phyloP scores from a whole-genome alignment of 108 stramenopile genomes.

The Aurantiochytrium sp. region DNA sequence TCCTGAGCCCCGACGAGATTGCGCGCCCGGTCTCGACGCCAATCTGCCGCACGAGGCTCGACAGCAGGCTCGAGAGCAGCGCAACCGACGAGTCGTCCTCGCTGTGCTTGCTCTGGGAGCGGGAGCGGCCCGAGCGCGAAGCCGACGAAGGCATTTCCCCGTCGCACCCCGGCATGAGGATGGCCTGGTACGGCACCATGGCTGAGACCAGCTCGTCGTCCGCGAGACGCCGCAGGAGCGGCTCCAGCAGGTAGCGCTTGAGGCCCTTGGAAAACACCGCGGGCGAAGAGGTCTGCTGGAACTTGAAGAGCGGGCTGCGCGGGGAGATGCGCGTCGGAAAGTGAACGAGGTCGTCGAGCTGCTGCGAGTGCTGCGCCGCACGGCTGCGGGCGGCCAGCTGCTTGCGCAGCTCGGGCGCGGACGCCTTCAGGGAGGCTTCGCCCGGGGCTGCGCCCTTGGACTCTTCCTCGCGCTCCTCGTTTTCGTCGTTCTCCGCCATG shows the following conservation, averaged over 20 bases:
- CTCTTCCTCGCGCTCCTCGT: neutral
- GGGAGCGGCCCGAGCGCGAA: neutral
- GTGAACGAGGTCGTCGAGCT: neutral
- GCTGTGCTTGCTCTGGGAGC: neutral
- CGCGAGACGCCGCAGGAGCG: neutral
- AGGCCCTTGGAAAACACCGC: neutral
- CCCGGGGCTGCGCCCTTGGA: neutral
- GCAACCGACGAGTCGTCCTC: neutral
- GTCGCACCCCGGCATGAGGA: neutral
- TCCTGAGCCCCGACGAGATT: neutral
- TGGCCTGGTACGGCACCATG: neutral
- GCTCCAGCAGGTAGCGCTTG: neutral
- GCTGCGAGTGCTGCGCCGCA: neutral
- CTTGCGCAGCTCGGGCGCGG: neutral
- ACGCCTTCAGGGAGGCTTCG: neutral
- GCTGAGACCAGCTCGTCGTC: constrained; percentile 27
- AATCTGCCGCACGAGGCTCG: constrained; percentile 27
- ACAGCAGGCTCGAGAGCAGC: constrained; percentile 14
- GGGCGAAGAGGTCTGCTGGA: neutral
- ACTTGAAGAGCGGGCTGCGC: neutral
- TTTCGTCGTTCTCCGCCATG: constrained; percentile 23
- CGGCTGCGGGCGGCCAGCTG: neutral
- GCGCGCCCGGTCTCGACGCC: neutral
- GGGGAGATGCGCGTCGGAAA: neutral
- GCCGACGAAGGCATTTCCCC: neutral